Conservation (phyloP, 257 asterid species). For the Solanum chaucha region DNA sequence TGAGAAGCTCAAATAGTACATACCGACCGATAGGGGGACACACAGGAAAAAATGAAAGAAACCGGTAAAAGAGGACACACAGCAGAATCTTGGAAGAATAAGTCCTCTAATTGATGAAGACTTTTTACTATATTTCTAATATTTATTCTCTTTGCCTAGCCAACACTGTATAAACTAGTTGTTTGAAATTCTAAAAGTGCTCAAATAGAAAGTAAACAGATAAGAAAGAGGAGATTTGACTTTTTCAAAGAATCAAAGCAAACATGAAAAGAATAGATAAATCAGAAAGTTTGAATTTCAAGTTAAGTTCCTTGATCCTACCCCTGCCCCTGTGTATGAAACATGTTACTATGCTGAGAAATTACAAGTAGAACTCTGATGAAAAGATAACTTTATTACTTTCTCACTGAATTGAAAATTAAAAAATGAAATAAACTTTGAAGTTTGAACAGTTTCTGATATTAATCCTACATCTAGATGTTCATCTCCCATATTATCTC, state of each 20-base stretch:
- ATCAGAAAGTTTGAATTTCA: background rate
- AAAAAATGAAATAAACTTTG: background rate
- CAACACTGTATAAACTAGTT: background rate
- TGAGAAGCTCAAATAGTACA: background rate
- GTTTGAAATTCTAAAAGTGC: background rate
- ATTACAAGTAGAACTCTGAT: background rate
- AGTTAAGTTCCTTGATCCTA: background rate
- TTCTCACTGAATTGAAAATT: background rate
- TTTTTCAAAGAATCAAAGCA: background rate
- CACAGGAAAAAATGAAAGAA: background rate
- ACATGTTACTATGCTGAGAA: background rate
- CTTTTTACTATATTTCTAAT: background rate
- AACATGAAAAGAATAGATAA: background rate
- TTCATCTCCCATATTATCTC: background rate
- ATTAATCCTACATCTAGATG: background rate
- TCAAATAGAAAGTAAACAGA: background rate
- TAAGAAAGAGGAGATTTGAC: background rate
- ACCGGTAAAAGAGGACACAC: background rate
- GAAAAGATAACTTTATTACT: background rate
- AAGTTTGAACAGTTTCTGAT: background rate
- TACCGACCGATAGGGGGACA: background rate
- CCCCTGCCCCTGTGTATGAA: background rate
- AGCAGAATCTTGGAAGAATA: background rate
- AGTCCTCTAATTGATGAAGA: background rate
- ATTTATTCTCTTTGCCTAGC: background rate